Conservation (phyloP, 2,329 filamentous ascomycete genomes). For the Aspergillus pseudoglaucus region DNA sequence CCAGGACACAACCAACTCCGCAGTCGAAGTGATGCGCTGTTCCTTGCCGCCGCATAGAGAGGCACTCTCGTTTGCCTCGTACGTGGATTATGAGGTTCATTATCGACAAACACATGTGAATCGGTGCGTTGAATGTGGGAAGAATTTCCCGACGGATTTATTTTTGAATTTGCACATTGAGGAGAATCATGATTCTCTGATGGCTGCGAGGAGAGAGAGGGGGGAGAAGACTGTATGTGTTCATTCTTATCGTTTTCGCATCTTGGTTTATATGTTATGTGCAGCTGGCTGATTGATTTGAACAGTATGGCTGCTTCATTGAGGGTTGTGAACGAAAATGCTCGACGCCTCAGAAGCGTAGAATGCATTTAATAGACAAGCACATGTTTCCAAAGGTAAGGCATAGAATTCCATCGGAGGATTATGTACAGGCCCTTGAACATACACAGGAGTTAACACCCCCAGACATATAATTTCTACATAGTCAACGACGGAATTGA, state of each 20-base stretch:
- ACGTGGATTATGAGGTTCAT: constrained; percentile 79
- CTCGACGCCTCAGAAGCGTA: constrained; percentile 72
- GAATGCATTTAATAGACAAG: constrained; percentile 87
- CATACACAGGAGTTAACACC: background rate
- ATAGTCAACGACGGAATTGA: constrained; percentile 89
- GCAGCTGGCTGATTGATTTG: background rate
- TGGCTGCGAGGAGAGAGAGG: constrained; percentile 62
- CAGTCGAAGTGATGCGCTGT: constrained; percentile 62
- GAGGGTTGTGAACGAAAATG: constrained; percentile 82
- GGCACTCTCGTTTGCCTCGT: constrained; percentile 63
- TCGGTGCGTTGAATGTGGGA: constrained; percentile 74
- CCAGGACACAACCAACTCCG: constrained; percentile 42
- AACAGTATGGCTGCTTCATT: constrained; percentile 79
- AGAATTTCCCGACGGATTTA: constrained; percentile 80
- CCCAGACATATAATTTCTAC: constrained; percentile 72
- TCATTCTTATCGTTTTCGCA: background rate
- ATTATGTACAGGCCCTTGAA: too few relatives aligned
- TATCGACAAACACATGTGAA: constrained; percentile 76
- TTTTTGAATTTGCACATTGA: constrained; percentile 79
- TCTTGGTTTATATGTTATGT: background rate
- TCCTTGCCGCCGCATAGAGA: constrained; percentile 72
- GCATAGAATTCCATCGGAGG: background rate
- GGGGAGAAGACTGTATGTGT: constrained; percentile 76
- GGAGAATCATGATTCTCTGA: constrained; percentile 82
- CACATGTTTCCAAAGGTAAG: constrained; percentile 72